Evolutionary conservation across 2,329 filamentous ascomycete species (phyloP).

Genomic region (Aspergillaceae sp.): DNA sequence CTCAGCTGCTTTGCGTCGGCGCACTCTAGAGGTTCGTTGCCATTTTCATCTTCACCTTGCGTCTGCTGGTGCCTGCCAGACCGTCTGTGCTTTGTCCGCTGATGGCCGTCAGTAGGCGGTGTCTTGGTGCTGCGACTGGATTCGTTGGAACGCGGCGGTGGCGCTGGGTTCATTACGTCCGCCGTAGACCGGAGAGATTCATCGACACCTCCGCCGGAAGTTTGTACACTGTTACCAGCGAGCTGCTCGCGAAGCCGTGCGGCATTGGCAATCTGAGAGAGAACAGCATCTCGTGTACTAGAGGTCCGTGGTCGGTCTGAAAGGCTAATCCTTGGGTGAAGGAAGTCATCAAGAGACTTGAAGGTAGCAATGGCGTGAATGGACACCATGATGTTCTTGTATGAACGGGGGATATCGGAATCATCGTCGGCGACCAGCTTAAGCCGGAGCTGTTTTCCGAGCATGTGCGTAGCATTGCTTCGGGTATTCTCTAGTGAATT

Average conservation of each 20-base stretch:
- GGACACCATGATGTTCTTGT: conserved; percentile 93
- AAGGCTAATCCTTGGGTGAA: conserved; percentile 77
- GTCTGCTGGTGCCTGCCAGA: conserved; percentile 53
- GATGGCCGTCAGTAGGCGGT: conserved; percentile 33
- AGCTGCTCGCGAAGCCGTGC: conserved; percentile 50
- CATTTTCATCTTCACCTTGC: conserved; percentile 52
- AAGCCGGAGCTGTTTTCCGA: conserved; percentile 88
- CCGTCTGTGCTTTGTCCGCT: conserved; percentile 45
- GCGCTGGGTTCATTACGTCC: conserved; percentile 5
- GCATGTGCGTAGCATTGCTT: conserved; percentile 87
- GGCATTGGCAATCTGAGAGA: conserved; percentile 64
- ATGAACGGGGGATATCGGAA: conserved; percentile 77
- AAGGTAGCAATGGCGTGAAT: conserved; percentile 98
- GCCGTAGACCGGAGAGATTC: conserved; percentile 14
- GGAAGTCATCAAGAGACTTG: conserved; percentile 90
- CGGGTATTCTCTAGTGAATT: conserved; percentile 84
- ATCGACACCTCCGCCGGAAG: conserved; percentile 26
- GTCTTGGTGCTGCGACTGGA: conserved; percentile 26
- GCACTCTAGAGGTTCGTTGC: conserved; percentile 72
- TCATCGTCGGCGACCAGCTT: conserved; percentile 79
- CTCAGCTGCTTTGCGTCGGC: conserved; percentile 82
- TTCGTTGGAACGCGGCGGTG: conserved; percentile 8
- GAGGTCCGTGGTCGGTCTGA: conserved; percentile 62
- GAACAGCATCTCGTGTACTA: conserved; percentile 54
- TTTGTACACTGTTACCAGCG: conserved; percentile 17